These are phyloP conservation scores for Fereydounia khargensis DNA, from an alignment of 1,284 basidiomycete genomes.

Conservation along the genomic window DNA sequence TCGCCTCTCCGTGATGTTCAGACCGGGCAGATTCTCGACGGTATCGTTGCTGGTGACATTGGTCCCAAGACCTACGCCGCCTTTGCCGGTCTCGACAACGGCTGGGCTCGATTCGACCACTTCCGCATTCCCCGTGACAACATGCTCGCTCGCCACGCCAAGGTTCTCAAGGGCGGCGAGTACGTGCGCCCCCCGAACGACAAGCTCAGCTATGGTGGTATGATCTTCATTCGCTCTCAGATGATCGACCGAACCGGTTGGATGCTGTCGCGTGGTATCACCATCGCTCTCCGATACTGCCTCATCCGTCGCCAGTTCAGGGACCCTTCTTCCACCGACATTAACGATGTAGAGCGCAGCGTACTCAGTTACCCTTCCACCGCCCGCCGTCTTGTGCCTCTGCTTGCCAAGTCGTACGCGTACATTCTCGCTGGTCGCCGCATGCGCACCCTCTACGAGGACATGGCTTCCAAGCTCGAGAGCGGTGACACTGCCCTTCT, in stretches of 20 bases:
- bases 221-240: conserved; percentile 59
- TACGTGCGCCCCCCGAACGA: conserved; percentile 71
- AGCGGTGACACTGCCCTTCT: conserved; percentile 57
- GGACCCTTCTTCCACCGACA: conserved; percentile 48
- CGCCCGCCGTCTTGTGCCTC: conserved; percentile 56
- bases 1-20: conserved; percentile 61
- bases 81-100: conserved; percentile 67
- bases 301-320: conserved; percentile 69
- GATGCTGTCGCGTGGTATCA: conserved; percentile 67
- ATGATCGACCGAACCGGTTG: conserved; percentile 67
- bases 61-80: conserved; percentile 65
- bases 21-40: conserved; percentile 66
- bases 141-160: conserved; percentile 74
- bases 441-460: conserved; percentile 57
- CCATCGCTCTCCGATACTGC: conserved; percentile 72
- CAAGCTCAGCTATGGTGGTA: conserved; percentile 73
- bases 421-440: conserved; percentile 52
- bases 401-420: conserved; percentile 58
- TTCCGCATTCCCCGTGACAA: conserved; percentile 71
- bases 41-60: conserved; percentile 71
- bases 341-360: conserved; percentile 58
- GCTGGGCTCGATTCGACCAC: conserved; percentile 68
- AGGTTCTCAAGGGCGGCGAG: conserved; percentile 68
- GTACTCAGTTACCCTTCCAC: conserved; percentile 58
- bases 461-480: conserved; percentile 51